Evolutionary conservation across 2,329 filamentous ascomycete genomes (phyloP), one percentile per base, ranked within the genome.

Genomic region (Juglanconis sp.): DNA sequence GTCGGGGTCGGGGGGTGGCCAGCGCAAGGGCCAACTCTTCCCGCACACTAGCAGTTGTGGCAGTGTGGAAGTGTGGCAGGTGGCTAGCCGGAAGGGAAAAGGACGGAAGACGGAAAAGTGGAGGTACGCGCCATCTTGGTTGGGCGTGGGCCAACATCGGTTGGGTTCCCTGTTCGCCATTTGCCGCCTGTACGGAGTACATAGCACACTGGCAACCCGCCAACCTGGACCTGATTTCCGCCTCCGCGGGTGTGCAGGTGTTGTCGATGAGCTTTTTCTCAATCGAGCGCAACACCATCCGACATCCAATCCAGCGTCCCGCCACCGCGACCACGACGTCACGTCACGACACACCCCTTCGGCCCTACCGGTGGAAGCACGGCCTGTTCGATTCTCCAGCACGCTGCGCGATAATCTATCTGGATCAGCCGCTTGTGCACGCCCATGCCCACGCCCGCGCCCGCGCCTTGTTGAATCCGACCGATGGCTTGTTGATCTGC

Each of bases 401-500:
- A 49, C 53, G 38, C 40, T 57, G 57, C 42, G 58, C 24, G 34
- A 52, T 35, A 48, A 17, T 24, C 34, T 60, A 17, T 24, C 34
- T 60, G 48, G 58, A 35, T 35, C 53, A 48, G 32, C 35, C 40
- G 35, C 46, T 31, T 32, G 24, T 46, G 36, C 47, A 35, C 48
- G 17, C 9, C 46, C 17, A 24, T 15, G 44, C 30, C 15, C 30
- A 15, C 15, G 15, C 35, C 53, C 53, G 53, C 56, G 32, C 44
- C 5, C 7, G 36, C 44, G 56, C 56, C 48, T 47, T 38, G 50
- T 44, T 50, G 44, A n/a, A 53, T 47, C 38, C 47, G 53, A 60
- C 52, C 53, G 48, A 60, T 56, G 58, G 58, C 58, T 46, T 60
- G 48, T 46, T 60, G 48, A 60, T 44, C 53, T 48, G 7, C 46